Evolutionary conservation across 805 yeast species (phyloP), one percentile per base, ranked within the genome.

Genomic region (Metschnikowia colocasiae): DNA sequence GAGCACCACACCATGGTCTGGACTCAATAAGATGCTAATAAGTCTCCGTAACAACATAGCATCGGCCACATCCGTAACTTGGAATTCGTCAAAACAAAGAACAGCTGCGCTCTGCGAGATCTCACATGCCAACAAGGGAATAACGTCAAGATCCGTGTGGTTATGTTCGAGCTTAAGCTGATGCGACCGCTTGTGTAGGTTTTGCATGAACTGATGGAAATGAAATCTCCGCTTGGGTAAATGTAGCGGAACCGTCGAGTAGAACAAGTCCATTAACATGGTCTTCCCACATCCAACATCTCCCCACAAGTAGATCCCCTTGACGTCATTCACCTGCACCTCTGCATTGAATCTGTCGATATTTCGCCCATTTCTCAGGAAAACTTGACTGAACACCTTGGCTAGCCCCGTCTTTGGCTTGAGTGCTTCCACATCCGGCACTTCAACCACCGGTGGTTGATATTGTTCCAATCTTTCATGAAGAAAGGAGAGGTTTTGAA

Each of bases 211-310:
- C 57, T 90, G 96, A 66, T 94, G 99, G 74, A 94, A 94, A 65
- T 94, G 99, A 40, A 92, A 74, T 54, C 99, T 76, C 57, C 74
- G 78, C 59, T 90, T 89, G 10, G 92, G 78, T 49, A 94, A 71
- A 61, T 85, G 87, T 0, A 66, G 43, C 0, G 98, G 97, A 15
- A 92, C 78, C 0, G 96, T 88, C 18, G 80, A 73, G 67, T 91
- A 94, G 59, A 94, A 94, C 55, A 94, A 73, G 65, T 94, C 98
- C 98, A 94, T 92, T 50, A 94, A 73, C 97, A 94, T 92, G 6
- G 99, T 94, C 62, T 94, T 92, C 3, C 99, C 99, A 66, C 98
- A 91, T 1, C 99, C 99, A 36, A 94, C 99, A 64, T 94, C 98
- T 19, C 99, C 99, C 65, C 87, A 94, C 26, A 94, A 73, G 60